These are phyloP conservation scores for Triadica sebifera DNA, from an alignment of 345 rosid species.

Conservation along the genomic window DNA sequence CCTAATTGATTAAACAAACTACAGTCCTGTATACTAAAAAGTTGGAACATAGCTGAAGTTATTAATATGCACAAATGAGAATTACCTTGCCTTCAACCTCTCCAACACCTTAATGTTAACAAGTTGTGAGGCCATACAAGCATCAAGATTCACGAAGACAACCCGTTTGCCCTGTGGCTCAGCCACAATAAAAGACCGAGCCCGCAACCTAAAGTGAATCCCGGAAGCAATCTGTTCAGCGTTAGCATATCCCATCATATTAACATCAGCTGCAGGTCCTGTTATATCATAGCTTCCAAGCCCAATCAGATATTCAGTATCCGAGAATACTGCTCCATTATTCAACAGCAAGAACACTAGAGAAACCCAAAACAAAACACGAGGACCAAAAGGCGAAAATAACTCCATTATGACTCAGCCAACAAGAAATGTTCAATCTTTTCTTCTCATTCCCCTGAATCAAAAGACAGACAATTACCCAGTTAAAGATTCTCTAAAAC, in stretches of 20 bases:
- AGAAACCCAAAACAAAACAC: constrained; percentile 42
- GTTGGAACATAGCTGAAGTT: background rate
- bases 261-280: constrained; percentile 98
- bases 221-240: constrained; percentile 79
- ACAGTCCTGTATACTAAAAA: background rate
- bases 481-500: background rate
- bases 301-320: constrained; percentile 72
- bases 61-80: background rate
- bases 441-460: constrained; percentile 43
- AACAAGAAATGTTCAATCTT: constrained; percentile 22
- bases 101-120: constrained; percentile 84
- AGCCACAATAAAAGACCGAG: constrained; percentile 78
- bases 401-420: constrained; percentile 38
- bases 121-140: constrained; percentile 95
- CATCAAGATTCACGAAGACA: constrained; percentile 86
- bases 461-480: constrained; percentile 1
- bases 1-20: background rate
- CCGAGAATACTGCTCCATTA: constrained; percentile 32
- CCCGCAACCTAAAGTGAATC: constrained; percentile 85
- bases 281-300: constrained; percentile 96
- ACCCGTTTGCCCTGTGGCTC: constrained; percentile 72
- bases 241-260: constrained; percentile 97
- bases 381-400: constrained; percentile 9
- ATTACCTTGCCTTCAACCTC: constrained; percentile 82
- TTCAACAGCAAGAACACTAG: constrained; percentile 37